Conservation (phyloP, 305 asterid genomes). For the Petunia hybrid region DNA sequence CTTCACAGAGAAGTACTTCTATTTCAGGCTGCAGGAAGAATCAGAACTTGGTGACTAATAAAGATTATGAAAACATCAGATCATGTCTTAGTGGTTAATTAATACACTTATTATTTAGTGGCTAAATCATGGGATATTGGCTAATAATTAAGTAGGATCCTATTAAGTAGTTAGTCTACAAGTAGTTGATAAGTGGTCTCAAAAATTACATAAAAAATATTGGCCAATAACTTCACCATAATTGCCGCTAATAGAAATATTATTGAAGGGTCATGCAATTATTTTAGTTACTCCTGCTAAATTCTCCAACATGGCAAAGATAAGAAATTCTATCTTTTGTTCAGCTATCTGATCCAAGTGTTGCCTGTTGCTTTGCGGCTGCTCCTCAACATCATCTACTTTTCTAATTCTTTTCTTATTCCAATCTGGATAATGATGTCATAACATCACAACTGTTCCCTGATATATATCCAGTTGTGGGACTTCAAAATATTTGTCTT, state of each 20-base stretch:
- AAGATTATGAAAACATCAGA: neutral
- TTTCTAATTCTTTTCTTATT: slow-evolving; percentile 25
- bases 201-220: neutral
- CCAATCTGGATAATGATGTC: slow-evolving; percentile 54
- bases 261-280: neutral
- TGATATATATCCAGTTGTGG: slow-evolving; percentile 43
- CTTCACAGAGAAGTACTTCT: neutral
- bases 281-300: neutral
- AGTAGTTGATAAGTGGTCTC: neutral
- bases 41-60: neutral
- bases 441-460: no score
- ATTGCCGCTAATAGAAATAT: neutral
- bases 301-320: neutral
- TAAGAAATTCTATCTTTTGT: slow-evolving; percentile 36
- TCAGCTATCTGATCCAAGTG: slow-evolving; percentile 50
- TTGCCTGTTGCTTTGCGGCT: slow-evolving; percentile 52
- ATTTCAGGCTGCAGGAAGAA: neutral
- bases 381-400: slow-evolving; percentile 32
- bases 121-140: no score
- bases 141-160: neutral
- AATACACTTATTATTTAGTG: neutral
- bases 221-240: neutral
- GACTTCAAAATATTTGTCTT: slow-evolving; percentile 53
- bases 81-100: neutral
- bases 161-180: neutral